phyloP scores from a whole-genome alignment of 179 eudicot genomes.

The Spinacia oleracea region DNA sequence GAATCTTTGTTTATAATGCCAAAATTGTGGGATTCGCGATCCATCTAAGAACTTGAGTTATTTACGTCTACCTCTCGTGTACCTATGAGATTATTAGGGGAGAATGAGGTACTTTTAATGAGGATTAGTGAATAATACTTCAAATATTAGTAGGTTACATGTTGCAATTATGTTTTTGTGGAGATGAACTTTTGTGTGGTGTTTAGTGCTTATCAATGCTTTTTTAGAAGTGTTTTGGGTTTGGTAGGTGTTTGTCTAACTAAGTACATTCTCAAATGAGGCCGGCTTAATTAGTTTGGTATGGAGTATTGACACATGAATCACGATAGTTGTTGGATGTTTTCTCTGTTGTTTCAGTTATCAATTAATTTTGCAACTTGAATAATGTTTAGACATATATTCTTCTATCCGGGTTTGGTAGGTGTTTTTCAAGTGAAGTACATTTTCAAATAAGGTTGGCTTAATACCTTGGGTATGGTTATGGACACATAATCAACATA shows the following conservation, averaged over 20 bases:
- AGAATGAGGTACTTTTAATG: neutral
- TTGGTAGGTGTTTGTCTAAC: neutral
- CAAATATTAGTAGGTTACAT: neutral
- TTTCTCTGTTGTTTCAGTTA: neutral
- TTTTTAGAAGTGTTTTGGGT: neutral
- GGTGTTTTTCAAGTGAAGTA: neutral
- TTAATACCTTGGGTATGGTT: no score
- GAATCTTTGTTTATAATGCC: neutral
- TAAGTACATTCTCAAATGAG: neutral
- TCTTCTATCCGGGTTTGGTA: neutral
- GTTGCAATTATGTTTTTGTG: neutral
- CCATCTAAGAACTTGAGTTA: neutral
- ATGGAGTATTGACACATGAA: no score
- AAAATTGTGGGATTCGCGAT: neutral
- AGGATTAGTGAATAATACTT: neutral
- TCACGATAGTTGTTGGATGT: neutral
- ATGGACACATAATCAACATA: no score
- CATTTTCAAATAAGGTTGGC: neutral
- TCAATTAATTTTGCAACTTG: neutral
- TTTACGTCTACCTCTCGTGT: neutral
- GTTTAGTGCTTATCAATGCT: neutral
- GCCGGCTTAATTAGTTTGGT: neutral
- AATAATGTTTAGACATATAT: no score
- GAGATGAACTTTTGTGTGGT: neutral
- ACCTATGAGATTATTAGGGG: neutral